Percentiles rank a stretch among this genome's conserved stretches.
Conservation (phyloP, 805 yeast genomes). For the Myxozyma monticola region DNA sequence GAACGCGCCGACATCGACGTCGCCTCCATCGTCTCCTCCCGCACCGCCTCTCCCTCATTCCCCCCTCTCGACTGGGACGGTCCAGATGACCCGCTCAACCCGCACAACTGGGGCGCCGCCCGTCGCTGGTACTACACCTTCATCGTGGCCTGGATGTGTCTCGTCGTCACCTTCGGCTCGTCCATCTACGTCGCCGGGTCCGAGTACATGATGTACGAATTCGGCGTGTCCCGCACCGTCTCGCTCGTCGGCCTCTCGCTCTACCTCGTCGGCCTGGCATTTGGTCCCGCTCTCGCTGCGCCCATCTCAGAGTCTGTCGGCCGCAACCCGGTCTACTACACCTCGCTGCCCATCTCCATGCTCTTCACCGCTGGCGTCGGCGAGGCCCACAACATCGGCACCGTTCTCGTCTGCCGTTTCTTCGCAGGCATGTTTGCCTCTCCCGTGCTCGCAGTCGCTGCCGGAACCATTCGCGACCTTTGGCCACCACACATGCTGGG, state of each 20-base stretch:
- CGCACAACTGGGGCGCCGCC: conserved; percentile 40
- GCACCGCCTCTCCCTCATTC: background rate
- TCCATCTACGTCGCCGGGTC: conserved; percentile 69
- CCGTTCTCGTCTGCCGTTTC: conserved; percentile 66
- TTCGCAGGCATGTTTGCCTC: conserved; percentile 76
- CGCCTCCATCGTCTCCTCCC: conserved; percentile 1
- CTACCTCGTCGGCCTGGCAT: conserved; percentile 62
- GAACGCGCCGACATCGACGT: conserved; percentile 3
- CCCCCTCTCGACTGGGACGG: conserved; percentile 33
- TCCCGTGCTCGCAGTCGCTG: conserved; percentile 84
- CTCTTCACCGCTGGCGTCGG: conserved; percentile 32
- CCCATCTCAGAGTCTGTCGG: conserved; percentile 73
- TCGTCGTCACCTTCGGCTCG: conserved; percentile 61
- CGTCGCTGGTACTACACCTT: conserved; percentile 45
- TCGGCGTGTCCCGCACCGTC: conserved; percentile 60
- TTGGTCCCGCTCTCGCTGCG: conserved; percentile 46
- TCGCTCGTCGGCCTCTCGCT: conserved; percentile 58
- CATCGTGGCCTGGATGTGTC: conserved; percentile 31
- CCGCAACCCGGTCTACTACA: conserved; percentile 55
- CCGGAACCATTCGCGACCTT: conserved; percentile 75
- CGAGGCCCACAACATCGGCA: conserved; percentile 58
- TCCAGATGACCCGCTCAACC: conserved; percentile 42
- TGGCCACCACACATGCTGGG: conserved; percentile 68
- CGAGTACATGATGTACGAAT: conserved; percentile 49
- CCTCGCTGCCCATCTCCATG: conserved; percentile 39